Conservation (phyloP, 2,329 filamentous ascomycete species). For the Paecilomyces sp. region DNA sequence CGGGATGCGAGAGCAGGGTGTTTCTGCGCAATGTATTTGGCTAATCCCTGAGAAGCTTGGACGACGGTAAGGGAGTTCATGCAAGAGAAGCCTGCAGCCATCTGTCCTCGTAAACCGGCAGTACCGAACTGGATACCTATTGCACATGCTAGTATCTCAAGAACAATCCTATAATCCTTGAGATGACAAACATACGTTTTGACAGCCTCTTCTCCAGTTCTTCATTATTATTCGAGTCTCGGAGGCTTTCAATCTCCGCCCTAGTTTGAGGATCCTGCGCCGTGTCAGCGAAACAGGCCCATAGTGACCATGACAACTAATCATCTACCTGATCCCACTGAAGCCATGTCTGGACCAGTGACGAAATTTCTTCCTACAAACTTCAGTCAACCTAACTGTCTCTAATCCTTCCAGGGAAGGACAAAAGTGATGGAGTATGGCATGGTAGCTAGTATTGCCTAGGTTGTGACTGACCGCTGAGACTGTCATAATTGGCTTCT, state of each 20-base stretch:
- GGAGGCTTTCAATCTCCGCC: slow-evolving; percentile 48
- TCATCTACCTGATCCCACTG: slow-evolving; percentile 43
- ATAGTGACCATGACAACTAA: background rate
- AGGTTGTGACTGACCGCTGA: background rate
- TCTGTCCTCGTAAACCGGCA: slow-evolving; percentile 55
- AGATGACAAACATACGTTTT: slow-evolving; percentile 30
- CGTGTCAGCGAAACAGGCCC: background rate
- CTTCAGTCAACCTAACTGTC: background rate
- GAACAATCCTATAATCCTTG: slow-evolving; percentile 3
- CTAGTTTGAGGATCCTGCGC: slow-evolving; percentile 43
- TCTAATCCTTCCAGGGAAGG: background rate
- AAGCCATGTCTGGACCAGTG: slow-evolving; percentile 51
- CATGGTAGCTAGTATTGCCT: background rate
- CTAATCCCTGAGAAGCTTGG: slow-evolving; percentile 59
- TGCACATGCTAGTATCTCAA: background rate
- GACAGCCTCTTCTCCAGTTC: slow-evolving; percentile 49
- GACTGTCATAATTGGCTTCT: background rate
- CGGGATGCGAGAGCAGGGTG: slow-evolving; percentile 34
- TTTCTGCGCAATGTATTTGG: slow-evolving; percentile 49
- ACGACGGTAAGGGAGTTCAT: slow-evolving; percentile 55
- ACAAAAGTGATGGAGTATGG: background rate
- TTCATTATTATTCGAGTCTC: slow-evolving; percentile 35
- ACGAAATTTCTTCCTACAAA: slow-evolving; percentile 24
- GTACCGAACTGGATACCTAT: slow-evolving; percentile 55
- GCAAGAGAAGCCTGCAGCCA: slow-evolving; percentile 58